phyloP scores from a whole-genome alignment of 805 yeast genomes.

The Kodamaea kakaduensis region DNA sequence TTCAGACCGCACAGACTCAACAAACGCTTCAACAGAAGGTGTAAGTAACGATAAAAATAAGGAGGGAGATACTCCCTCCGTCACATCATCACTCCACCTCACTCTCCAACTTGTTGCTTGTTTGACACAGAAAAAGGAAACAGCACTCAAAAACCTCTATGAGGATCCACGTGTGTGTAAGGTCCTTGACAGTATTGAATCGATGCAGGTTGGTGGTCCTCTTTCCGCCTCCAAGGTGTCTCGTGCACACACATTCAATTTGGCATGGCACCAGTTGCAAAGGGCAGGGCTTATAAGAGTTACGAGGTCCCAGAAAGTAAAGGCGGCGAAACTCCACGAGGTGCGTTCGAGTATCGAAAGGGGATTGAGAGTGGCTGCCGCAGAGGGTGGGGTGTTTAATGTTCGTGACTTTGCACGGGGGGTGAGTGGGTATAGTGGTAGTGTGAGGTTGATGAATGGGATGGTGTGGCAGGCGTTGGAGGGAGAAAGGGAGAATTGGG shows the following conservation, averaged over 20 bases:
- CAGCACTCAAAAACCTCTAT: not conserved
- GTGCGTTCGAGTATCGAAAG: constrained; percentile 2
- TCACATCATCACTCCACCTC: no score
- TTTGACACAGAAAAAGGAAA: not conserved
- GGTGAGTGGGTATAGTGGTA: not conserved
- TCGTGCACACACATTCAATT: constrained; percentile 19
- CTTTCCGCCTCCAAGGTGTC: not conserved
- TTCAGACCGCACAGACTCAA: no score
- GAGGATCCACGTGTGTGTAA: not conserved
- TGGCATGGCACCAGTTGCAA: constrained; percentile 25
- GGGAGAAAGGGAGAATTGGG: constrained; percentile 21
- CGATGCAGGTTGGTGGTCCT: not conserved
- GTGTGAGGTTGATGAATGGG: constrained; percentile 21
- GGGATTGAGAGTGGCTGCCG: not conserved
- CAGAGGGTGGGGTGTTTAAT: not conserved
- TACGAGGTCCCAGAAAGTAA: constrained; percentile 21
- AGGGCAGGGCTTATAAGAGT: constrained; percentile 20
- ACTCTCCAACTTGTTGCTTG: not conserved
- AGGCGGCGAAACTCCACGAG: constrained; percentile 11
- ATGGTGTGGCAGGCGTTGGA: constrained; percentile 22
- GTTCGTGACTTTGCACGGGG: not conserved
- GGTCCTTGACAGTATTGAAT: constrained; percentile 3
- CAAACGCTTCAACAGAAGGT: no score
- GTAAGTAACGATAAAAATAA: no score
- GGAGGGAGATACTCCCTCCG: no score